Conservation (phyloP, 768 basidiomycete species). For the Clathrus columnatus region DNA sequence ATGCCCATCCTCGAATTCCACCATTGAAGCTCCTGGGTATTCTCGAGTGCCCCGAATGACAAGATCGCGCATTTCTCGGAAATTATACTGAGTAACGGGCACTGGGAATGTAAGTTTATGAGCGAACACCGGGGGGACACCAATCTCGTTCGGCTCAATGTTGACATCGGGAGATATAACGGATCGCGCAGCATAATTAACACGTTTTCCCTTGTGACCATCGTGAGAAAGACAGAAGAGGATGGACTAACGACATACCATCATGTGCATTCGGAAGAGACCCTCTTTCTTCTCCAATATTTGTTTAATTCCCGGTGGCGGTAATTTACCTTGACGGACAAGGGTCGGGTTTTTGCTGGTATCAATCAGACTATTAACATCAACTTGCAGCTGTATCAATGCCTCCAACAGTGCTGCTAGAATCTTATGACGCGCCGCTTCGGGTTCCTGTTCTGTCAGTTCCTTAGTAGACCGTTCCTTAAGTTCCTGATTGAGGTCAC, state of each 20-base stretch:
- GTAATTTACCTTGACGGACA: conserved; percentile 80
- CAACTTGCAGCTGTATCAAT: conserved; percentile 82
- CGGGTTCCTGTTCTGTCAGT: conserved; percentile 33
- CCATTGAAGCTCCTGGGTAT: conserved; percentile 90
- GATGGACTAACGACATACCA: conserved; percentile 47
- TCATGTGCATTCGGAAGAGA: conserved; percentile 97
- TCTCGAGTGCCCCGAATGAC: conserved; percentile 85
- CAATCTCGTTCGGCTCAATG: conserved; percentile 98
- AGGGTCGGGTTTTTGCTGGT: conserved; percentile 88
- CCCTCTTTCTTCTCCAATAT: conserved; percentile 98
- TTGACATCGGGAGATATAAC: conserved; percentile 99
- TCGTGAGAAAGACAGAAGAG: background rate
- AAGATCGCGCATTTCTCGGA: conserved; percentile 76
- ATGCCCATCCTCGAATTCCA: conserved; percentile 92
- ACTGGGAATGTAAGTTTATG: conserved; percentile 95
- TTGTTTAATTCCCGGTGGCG: conserved; percentile 93
- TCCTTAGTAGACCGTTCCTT: conserved; percentile 52
- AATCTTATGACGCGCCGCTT: conserved; percentile 41
- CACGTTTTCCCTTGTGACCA: conserved; percentile 80
- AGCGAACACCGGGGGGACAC: conserved; percentile 95
- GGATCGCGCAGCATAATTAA: conserved; percentile 99
- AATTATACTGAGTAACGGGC: conserved; percentile 87
- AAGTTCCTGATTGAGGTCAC: conserved; percentile 66
- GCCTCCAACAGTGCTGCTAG: conserved; percentile 68
- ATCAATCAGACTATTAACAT: conserved; percentile 96